phyloP scores from a whole-genome alignment of 495 filamentous ascomycete genomes.

The Neurospora sp. region DNA sequence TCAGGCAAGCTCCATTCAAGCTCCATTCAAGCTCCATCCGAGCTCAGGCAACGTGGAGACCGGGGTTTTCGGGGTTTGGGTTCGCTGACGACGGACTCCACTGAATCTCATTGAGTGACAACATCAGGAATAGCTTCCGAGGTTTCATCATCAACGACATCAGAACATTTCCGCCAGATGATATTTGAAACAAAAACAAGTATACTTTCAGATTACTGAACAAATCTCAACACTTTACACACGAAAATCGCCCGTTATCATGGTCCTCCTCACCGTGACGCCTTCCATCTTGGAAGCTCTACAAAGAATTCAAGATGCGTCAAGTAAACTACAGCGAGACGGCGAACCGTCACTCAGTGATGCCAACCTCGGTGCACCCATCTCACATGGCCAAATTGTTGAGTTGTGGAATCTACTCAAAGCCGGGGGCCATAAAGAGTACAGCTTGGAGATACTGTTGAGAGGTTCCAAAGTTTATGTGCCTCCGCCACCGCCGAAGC shows the following conservation, averaged over 20 bases:
- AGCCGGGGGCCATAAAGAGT: slow-evolving; percentile 15
- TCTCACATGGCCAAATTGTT: slow-evolving; percentile 73
- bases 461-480: slow-evolving; percentile 63
- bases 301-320: slow-evolving; percentile 14
- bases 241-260: slow-evolving; percentile 18
- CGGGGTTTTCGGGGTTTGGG: not conserved
- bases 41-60: not conserved
- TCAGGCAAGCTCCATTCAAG: not conserved
- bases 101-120: not conserved
- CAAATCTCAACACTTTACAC: not conserved
- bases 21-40: not conserved
- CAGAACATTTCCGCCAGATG: not conserved
- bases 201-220: no score
- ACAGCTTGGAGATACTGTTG: slow-evolving; percentile 54
- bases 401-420: slow-evolving; percentile 51
- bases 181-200: not conserved
- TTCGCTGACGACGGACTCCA: not conserved
- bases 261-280: slow-evolving; percentile 77
- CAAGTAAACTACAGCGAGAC: slow-evolving; percentile 3
- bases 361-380: slow-evolving; percentile 51
- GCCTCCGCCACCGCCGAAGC: slow-evolving; percentile 66
- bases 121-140: not conserved
- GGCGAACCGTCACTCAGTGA: slow-evolving; percentile 36
- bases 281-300: slow-evolving; percentile 57
- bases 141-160: not conserved